A percentile compares a stretch with the other conserved stretches of the same genome.
These are phyloP conservation scores for Tylopilus sp. DNA, from an alignment of 768 basidiomycete species.

Conservation along the genomic window DNA sequence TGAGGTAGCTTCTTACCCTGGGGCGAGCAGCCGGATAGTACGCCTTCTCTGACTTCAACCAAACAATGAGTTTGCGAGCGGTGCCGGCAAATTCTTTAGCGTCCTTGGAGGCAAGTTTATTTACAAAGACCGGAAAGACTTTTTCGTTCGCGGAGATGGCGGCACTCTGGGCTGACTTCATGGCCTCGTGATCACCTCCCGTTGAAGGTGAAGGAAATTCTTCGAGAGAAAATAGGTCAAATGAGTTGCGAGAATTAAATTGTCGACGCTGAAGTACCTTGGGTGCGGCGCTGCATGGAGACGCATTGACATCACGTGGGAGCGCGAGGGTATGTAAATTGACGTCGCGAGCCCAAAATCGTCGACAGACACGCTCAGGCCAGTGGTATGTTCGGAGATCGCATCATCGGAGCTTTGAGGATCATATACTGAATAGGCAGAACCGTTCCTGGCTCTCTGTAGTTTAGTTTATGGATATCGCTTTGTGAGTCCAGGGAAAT, in stretches of 20 bases:
- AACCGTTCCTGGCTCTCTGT: no score
- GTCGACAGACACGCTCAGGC: no score
- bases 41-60: conserved; percentile 46
- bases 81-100: conserved; percentile 16
- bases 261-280: conserved; percentile 9
- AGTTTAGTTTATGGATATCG: no score
- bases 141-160: conserved; percentile 33
- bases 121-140: conserved; percentile 35
- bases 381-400: no score
- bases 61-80: conserved; percentile 39
- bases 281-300: conserved; percentile 11
- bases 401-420: no score
- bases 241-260: background rate
- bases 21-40: conserved; percentile 51
- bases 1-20: conserved; percentile 36
- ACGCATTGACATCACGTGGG: conserved; percentile 13
- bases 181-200: conserved; percentile 3
- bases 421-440: no score
- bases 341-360: no score
- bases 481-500: no score
- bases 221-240: conserved; percentile 6
- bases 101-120: conserved; percentile 32
- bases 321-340: no score
- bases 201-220: background rate
- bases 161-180: conserved; percentile 13